These are phyloP conservation scores for Macroventuria anomochaeta DNA, from an alignment of 2,329 filamentous ascomycete genomes.

Conservation along the genomic window DNA sequence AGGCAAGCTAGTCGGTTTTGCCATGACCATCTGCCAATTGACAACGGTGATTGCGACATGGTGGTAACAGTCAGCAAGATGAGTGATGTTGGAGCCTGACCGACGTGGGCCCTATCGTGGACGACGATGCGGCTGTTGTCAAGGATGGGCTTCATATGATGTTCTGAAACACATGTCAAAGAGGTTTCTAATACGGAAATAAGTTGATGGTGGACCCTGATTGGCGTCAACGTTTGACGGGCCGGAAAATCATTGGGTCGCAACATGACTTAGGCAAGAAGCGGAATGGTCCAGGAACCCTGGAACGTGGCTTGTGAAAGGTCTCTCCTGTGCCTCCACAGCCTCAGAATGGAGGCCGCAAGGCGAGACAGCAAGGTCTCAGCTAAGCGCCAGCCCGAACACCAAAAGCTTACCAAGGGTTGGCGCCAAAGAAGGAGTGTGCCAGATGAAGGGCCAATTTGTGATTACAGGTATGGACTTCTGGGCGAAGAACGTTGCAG, in stretches of 20 bases:
- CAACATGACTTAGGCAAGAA: constrained; percentile 16
- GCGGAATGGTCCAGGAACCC: constrained; percentile 18
- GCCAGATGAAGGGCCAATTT: background rate
- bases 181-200: constrained; percentile 22
- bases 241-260: constrained; percentile 24
- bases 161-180: constrained; percentile 19
- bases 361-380: constrained; percentile 13
- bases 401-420: background rate
- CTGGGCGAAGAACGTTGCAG: background rate
- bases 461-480: background rate
- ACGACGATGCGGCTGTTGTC: constrained; percentile 23
- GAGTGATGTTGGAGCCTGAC: constrained; percentile 22
- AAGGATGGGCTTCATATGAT: constrained; percentile 20
- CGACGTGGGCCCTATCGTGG: constrained; percentile 36
- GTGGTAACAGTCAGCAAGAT: constrained; percentile 20
- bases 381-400: constrained; percentile 10
- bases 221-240: constrained; percentile 16
- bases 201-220: constrained; percentile 9
- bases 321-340: constrained; percentile 14
- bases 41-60: constrained; percentile 17
- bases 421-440: background rate
- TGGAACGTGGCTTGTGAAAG: constrained; percentile 26
- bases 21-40: constrained; percentile 18
- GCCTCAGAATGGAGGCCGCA: constrained; percentile 16
- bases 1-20: constrained; percentile 17